phyloP scores from a whole-genome alignment of 805 yeast genomes.

The Myxozyma sirexii region DNA sequence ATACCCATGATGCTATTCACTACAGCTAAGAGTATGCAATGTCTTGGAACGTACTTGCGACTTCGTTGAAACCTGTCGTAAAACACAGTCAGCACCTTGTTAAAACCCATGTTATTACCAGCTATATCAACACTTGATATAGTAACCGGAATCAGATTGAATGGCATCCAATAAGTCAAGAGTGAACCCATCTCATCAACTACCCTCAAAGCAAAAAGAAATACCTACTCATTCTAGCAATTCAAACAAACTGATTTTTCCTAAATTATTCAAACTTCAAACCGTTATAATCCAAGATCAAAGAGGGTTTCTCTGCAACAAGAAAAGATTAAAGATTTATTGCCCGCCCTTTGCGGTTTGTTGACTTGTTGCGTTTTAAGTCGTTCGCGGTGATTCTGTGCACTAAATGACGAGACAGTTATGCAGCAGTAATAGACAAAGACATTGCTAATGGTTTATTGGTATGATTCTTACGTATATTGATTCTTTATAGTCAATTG shows the following conservation, averaged over 20 bases:
- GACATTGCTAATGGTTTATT: too few relatives aligned
- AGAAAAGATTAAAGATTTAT: background rate
- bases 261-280: too few relatives aligned
- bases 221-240: background rate
- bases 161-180: too few relatives aligned
- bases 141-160: too few relatives aligned
- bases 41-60: slow-evolving; percentile 9
- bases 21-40: background rate
- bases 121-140: background rate
- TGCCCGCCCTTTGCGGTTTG: background rate
- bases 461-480: too few relatives aligned
- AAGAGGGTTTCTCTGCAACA: too few relatives aligned
- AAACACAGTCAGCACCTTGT: background rate
- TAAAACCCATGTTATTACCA: too few relatives aligned
- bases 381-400: background rate
- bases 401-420: background rate
- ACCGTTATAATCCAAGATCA: background rate
- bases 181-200: background rate
- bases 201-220: background rate
- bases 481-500: too few relatives aligned
- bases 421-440: too few relatives aligned
- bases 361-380: background rate
- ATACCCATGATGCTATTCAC: background rate
- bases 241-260: too few relatives aligned
- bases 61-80: background rate